Conservation (phyloP, 2,329 filamentous ascomycete genomes). For the Epichloe hybrida region DNA sequence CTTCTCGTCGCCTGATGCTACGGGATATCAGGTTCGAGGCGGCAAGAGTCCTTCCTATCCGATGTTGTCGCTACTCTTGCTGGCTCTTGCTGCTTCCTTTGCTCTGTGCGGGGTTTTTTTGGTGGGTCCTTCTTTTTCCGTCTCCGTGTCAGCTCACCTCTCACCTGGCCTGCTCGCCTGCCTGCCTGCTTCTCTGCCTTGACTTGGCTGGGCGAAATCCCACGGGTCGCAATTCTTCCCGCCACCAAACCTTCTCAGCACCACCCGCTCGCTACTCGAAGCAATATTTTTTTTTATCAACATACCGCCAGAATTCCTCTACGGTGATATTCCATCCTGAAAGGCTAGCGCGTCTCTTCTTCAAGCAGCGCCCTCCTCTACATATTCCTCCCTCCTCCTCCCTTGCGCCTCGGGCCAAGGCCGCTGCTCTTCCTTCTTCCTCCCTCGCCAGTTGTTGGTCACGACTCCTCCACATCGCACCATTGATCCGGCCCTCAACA, state of each 20-base stretch:
- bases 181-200: neutral
- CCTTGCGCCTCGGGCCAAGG: neutral
- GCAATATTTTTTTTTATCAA: neutral
- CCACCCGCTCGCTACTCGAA: neutral
- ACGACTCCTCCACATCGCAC: slow-evolving; percentile 1
- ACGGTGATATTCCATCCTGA: neutral
- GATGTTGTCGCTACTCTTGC: too few relatives aligned
- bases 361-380: neutral
- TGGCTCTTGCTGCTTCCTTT: neutral
- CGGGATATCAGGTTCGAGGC: neutral
- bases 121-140: neutral
- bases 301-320: neutral
- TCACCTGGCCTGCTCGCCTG: neutral
- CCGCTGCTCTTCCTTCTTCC: neutral
- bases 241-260: neutral
- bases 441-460: slow-evolving; percentile 1
- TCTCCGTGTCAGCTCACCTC: neutral
- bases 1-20: neutral
- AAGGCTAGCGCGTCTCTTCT: neutral
- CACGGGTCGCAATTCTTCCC: slow-evolving; percentile 1
- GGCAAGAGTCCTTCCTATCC: too few relatives aligned
- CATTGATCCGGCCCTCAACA: slow-evolving; percentile 3
- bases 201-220: neutral
- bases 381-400: neutral
- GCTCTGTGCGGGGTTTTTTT: neutral